Percentiles rank a stretch among this genome's conserved stretches.
These are phyloP conservation scores for Xylaria sp. DNA, from an alignment of 2,329 filamentous ascomycete species.

Conservation along the genomic window DNA sequence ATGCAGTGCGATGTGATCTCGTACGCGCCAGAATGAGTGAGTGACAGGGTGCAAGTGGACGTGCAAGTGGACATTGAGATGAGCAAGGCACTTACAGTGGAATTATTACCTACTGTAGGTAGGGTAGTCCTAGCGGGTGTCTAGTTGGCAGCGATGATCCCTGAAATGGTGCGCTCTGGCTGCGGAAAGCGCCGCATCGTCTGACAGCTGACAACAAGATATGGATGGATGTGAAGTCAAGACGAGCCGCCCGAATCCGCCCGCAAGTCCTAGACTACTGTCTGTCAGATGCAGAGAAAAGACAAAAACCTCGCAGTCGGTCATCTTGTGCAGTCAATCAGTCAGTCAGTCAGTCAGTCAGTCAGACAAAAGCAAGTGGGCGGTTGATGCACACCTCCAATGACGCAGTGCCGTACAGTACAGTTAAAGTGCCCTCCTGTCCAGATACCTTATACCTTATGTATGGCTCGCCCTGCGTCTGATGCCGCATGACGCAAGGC, in stretches of 20 bases:
- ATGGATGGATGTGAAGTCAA: too few species aligned
- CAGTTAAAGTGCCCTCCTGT: too few species aligned
- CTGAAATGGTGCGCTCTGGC: conserved; percentile 8
- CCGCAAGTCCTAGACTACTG: not conserved
- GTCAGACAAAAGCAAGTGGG: not conserved
- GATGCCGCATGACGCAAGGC: not conserved
- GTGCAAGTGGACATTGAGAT: not conserved
- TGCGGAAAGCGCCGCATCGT: conserved; percentile 1
- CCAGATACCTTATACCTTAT: too few species aligned
- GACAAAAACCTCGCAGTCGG: not conserved
- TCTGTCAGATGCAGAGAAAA: not conserved
- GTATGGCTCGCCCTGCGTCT: conserved; percentile 2
- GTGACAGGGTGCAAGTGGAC: not conserved
- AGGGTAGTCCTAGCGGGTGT: too few species aligned
- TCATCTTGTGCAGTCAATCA: not conserved
- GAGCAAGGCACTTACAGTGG: not conserved
- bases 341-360: too few species aligned
- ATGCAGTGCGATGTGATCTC: not conserved
- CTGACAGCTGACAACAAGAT: not conserved
- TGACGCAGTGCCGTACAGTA: too few species aligned
- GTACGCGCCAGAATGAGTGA: not conserved
- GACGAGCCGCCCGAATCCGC: not conserved
- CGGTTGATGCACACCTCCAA: too few species aligned
- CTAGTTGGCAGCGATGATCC: conserved; percentile 18
- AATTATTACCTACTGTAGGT: not conserved